These are phyloP conservation scores for Fusarium sp. DNA, from an alignment of 2,329 filamentous ascomycete species.

Conservation along the genomic window DNA sequence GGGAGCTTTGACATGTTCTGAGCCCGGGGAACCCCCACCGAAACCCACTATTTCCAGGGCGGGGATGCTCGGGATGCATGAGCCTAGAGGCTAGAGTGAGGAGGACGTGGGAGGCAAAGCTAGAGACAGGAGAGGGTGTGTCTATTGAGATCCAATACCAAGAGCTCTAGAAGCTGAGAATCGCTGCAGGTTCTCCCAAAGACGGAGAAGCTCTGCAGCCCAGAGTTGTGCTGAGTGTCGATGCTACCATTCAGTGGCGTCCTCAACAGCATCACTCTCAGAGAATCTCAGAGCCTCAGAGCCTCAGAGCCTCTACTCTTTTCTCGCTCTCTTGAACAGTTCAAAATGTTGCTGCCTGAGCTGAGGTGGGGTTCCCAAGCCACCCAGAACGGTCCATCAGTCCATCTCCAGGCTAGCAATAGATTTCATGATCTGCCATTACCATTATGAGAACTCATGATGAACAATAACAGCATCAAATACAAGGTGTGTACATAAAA, in stretches of 20 bases:
- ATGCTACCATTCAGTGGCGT: slow-evolving; percentile 16
- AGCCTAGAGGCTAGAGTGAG: neutral
- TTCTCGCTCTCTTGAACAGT: neutral
- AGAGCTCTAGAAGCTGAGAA: slow-evolving; percentile 30
- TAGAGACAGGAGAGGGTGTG: neutral
- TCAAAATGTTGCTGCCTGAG: slow-evolving; percentile 38
- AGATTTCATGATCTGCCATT: slow-evolving; percentile 31
- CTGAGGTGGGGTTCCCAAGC: slow-evolving; percentile 13
- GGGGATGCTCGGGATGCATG: slow-evolving; percentile 21
- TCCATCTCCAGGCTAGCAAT: slow-evolving; percentile 18
- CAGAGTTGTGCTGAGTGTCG: neutral
- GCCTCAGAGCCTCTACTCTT: neutral
- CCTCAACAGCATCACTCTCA: neutral
- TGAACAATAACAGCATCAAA: neutral
- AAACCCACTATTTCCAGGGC: slow-evolving; percentile 31
- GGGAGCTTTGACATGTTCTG: slow-evolving; percentile 17
- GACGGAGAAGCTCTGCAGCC: neutral
- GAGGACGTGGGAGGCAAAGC: slow-evolving; percentile 4
- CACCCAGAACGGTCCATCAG: slow-evolving; percentile 13
- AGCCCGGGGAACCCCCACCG: slow-evolving; percentile 27
- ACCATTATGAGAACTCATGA: slow-evolving; percentile 28
- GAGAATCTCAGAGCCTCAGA: neutral
- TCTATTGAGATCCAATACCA: neutral
- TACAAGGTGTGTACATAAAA: neutral
- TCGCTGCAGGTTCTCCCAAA: neutral